Conservation (phyloP, 1,139 yeast genomes). For the Geotrichum europaeum region DNA sequence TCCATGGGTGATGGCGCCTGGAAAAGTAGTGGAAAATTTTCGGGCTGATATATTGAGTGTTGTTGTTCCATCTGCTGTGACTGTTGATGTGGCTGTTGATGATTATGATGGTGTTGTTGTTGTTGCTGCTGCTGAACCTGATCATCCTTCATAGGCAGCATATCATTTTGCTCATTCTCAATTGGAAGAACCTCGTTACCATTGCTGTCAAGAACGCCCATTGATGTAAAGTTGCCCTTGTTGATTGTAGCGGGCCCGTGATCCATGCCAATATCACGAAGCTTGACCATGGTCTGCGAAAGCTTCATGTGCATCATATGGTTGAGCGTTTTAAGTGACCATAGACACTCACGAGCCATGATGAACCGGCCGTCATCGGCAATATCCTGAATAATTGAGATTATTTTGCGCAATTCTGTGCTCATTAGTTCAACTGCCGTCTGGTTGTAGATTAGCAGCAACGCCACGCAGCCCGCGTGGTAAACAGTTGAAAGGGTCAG, state of each 20-base stretch:
- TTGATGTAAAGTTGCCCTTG: constrained; percentile 39
- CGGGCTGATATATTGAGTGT: not conserved
- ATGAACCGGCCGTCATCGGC: constrained; percentile 43
- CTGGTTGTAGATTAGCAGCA: constrained; percentile 45
- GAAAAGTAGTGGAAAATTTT: not conserved
- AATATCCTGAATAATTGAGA: constrained; percentile 35
- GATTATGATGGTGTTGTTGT: not conserved
- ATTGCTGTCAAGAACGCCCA: constrained; percentile 23
- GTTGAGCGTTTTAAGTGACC: constrained; percentile 57
- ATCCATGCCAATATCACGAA: constrained; percentile 47
- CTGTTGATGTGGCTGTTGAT: not conserved
- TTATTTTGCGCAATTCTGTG: constrained; percentile 22
- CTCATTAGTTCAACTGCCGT: constrained; percentile 24
- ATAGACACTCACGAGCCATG: constrained; percentile 58
- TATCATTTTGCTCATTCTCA: not conserved
- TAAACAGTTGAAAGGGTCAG: constrained; percentile 43
- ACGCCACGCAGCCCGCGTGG: constrained; percentile 43
- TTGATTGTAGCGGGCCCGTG: constrained; percentile 51
- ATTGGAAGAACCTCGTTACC: constrained; percentile 17
- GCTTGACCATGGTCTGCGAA: constrained; percentile 38
- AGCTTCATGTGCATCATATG: constrained; percentile 46
- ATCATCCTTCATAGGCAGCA: not conserved
- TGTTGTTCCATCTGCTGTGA: not conserved
- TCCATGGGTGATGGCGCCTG: not conserved
- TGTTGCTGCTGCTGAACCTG: not conserved